Percentiles rank a stretch among this genome's conserved stretches.
These are phyloP conservation scores for Phlebopus sp. DNA, from an alignment of 1,284 basidiomycete species.

Conservation along the genomic window DNA sequence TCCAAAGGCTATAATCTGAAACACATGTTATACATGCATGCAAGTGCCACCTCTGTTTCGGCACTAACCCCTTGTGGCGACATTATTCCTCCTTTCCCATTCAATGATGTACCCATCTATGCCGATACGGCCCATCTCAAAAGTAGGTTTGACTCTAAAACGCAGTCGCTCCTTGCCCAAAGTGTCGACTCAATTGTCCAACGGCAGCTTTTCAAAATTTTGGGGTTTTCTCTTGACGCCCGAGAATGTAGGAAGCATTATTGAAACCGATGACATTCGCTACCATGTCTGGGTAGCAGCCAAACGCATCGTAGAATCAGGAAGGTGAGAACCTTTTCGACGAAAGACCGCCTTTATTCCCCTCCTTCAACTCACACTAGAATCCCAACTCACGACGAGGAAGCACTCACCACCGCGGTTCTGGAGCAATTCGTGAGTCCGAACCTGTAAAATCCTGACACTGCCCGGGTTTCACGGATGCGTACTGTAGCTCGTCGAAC, in stretches of 20 bases:
- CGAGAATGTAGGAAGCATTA: constrained; percentile 23
- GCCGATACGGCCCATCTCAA: constrained; percentile 36
- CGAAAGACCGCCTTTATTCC: not conserved
- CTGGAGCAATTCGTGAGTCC: constrained; percentile 28
- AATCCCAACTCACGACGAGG: constrained; percentile 10
- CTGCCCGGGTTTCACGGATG: not conserved
- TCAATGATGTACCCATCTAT: constrained; percentile 27
- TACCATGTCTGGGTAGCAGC: constrained; percentile 47
- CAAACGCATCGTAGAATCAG: constrained; percentile 34
- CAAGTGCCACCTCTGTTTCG: constrained; percentile 1
- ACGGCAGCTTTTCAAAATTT: constrained; percentile 38
- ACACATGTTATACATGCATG: constrained; percentile 29
- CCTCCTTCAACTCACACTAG: constrained; percentile 6
- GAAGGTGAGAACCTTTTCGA: constrained; percentile 21
- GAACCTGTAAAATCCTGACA: not conserved
- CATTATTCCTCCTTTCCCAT: constrained; percentile 30
- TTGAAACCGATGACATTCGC: constrained; percentile 27
- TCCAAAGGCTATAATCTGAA: constrained; percentile 22
- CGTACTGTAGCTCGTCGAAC: constrained; percentile 45
- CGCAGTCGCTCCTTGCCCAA: not conserved
- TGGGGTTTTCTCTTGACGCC: constrained; percentile 41
- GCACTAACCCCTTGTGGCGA: constrained; percentile 10
- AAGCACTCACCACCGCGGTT: constrained; percentile 18
- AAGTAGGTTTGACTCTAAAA: constrained; percentile 30
- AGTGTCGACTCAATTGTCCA: constrained; percentile 13